phyloP scores from a whole-genome alignment of 257 asterid genomes.

The Datura wrightii region DNA sequence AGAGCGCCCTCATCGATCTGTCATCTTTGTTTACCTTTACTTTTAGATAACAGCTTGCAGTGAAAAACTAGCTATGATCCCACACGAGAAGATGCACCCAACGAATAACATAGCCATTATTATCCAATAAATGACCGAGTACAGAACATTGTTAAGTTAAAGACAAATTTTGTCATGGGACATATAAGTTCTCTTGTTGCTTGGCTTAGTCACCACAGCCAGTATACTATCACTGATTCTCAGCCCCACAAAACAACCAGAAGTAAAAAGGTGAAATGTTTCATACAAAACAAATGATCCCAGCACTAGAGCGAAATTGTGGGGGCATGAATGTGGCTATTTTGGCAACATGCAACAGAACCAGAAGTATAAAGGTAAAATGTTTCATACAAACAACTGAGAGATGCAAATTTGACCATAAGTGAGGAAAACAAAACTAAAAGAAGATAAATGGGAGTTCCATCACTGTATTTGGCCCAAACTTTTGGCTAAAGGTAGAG shows the following conservation, averaged over 20 bases:
- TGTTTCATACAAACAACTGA: not conserved
- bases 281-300: constrained; percentile 9
- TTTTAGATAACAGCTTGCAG: not conserved
- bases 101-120: not conserved
- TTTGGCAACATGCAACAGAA: not conserved
- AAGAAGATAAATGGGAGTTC: not conserved
- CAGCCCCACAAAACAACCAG: not conserved
- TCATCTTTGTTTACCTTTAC: not conserved
- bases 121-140: not conserved
- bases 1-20: not conserved
- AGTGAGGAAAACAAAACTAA: not conserved
- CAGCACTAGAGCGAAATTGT: not conserved
- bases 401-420: not conserved
- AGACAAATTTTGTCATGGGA: not conserved
- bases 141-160: not conserved
- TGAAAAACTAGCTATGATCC: not conserved
- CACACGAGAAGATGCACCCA: not conserved
- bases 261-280: not conserved
- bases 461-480: not conserved
- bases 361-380: not conserved
- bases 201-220: too few species aligned
- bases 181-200: too few species aligned
- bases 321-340: not conserved
- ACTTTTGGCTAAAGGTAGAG: not conserved
- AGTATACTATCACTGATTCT: not conserved